phyloP scores from a whole-genome alignment of 208 protist genomes.

The Acanthamoeba healyi region DNA sequence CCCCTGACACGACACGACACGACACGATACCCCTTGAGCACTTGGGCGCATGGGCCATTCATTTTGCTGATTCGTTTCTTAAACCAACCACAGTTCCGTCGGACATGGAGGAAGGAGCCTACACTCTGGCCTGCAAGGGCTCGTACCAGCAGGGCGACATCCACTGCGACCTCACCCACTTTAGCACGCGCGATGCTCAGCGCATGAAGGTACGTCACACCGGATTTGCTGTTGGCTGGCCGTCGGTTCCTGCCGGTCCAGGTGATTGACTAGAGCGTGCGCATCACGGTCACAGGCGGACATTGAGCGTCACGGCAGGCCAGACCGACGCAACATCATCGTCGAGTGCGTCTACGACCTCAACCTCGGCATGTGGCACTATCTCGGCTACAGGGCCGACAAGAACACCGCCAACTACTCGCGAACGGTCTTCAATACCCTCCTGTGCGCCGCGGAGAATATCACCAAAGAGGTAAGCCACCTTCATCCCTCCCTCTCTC shows the following conservation, averaged over 20 bases:
- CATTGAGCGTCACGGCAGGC: not conserved
- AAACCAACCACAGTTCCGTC: not conserved
- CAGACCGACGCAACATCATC: slow-evolving; percentile 16
- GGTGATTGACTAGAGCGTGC: no score
- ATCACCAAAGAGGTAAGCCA: slow-evolving; percentile 42
- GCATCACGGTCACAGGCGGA: no score
- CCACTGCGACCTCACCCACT: slow-evolving; percentile 2
- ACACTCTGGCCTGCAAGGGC: not conserved
- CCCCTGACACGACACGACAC: not conserved
- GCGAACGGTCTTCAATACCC: not conserved
- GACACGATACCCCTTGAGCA: not conserved
- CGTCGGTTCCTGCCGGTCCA: no score
- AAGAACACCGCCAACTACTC: slow-evolving; percentile 7
- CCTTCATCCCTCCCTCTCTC: not conserved
- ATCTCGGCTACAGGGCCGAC: not conserved
- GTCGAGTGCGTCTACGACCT: slow-evolving; percentile 38
- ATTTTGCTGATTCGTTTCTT: no score
- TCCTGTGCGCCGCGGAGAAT: not conserved
- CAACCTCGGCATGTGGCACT: slow-evolving; percentile 9
- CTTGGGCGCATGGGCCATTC: no score
- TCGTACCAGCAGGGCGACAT: not conserved
- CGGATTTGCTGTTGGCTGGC: no score
- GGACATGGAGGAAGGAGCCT: not conserved
- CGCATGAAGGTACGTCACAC: no score
- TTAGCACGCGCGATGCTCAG: not conserved